Percentiles rank a stretch among this genome's conserved stretches.
Conservation (phyloP, 495 filamentous ascomycete genomes). For the Patellaria atrata region DNA sequence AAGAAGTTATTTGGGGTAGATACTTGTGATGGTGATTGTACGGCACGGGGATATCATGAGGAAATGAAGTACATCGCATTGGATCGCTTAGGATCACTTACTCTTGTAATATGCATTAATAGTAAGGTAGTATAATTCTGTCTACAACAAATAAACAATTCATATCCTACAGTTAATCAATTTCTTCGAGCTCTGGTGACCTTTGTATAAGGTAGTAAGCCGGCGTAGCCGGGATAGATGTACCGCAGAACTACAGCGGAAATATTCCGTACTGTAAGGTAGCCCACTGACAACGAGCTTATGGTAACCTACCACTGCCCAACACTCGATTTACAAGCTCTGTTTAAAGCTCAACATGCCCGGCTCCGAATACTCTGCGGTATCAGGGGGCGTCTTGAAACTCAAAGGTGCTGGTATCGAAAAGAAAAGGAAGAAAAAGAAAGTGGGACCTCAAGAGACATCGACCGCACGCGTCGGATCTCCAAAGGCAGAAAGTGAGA, state of each 20-base stretch:
- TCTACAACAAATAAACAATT: too few species aligned
- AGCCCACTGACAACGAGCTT: neutral
- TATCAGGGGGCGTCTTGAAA: conserved; percentile 52
- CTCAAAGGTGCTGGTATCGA: conserved; percentile 55
- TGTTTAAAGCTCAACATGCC: conserved; percentile 30
- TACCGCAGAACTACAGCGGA: conserved; percentile 2
- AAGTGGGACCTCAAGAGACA: conserved; percentile 31
- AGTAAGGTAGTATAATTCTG: too few species aligned
- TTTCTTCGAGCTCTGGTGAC: too few species aligned
- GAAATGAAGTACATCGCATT: too few species aligned
- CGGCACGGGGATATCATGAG: too few species aligned
- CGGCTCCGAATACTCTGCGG: conserved; percentile 54
- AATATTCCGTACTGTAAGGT: neutral
- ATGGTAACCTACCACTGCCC: neutral
- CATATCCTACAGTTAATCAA: too few species aligned
- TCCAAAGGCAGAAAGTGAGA: conserved; percentile 22
- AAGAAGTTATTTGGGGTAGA: too few species aligned
- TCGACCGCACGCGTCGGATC: conserved; percentile 1
- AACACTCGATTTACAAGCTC: conserved; percentile 1
- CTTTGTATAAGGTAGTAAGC: neutral
- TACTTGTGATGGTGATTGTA: too few species aligned
- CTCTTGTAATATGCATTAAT: too few species aligned
- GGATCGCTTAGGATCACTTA: too few species aligned
- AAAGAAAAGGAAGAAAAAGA: conserved; percentile 54
- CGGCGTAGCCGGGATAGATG: neutral